Base-by-base conservation (phyloP, 768 basidiomycete genomes). In the Suillus plorans region DNA sequence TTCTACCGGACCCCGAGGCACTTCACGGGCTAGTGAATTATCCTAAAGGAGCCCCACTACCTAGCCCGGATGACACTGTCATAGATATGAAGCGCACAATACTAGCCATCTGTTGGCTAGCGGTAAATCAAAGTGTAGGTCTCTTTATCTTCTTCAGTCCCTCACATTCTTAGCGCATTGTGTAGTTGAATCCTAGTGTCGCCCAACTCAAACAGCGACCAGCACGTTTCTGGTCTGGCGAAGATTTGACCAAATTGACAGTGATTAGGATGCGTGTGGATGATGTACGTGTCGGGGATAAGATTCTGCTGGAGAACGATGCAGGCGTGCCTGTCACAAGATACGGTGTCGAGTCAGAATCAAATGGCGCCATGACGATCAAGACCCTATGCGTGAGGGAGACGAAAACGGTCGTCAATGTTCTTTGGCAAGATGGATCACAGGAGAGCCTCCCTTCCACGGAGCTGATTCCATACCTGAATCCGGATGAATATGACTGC, bases 401-500 rank as follows among this genome's bases (percentile, higher is more conserved):
- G 77, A 91, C 90, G 4, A 79, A 82, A 62, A 91, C 94, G n/a
- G 79, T 75, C 10, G 80, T 91, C 31, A 83, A 85, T 34, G 80
- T 98, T 39, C 74, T 96, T 13, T 98, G 96, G 96, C 95, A 97
- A 79, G 89, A 94, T 73, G 95, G 94, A 28, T 82, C 80, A 22
- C 79, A 75, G 58, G 91, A 94, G 76, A 82, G 79, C 3, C 62
- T 90, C 45, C 81, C 78, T 53, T 84, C 92, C 28, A 84, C 81
- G 12, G 82, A 87, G 25, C 78, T 96, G 22, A 87, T 95, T 50
- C 94, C 94, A 4, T 91, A 96, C 72, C 74, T 90, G 60, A 93
- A 93, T 66, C 86, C 94, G 12, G 95, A 97, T 74, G 95, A 97
- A 77, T 93, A 92, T 73, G 95, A 94, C 73, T 93, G 89, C 74